Evolutionary conservation across 108 stramenopile species (phyloP), one percentile per base, ranked within the genome.

Genomic region (Skeletonema costatum): DNA sequence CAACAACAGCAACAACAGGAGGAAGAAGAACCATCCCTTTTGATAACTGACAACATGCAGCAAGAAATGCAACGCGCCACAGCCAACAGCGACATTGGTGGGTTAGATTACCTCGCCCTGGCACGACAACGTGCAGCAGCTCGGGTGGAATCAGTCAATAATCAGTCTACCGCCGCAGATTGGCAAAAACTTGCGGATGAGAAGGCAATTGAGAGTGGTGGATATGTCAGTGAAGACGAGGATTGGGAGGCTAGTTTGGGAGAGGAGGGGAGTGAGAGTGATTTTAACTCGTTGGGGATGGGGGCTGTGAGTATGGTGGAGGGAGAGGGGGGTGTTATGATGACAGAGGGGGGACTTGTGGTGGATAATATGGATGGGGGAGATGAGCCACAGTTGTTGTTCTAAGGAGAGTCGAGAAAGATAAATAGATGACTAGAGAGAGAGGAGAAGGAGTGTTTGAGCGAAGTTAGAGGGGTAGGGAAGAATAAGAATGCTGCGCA

Each of bases 221-320:
- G 48, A 17, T 50, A 76, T 42, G 41, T 39, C 1, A 59, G 60
- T 12, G 69, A 50, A 35, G 78, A 73, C n/a, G 74, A 74, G 29
- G 78, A 41, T 17, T 79, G 78, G 78, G 78, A 73, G 48, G 53
- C 65, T 21, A 79, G 78, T 68, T 68, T 79, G 67, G 44, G 61
- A 39, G 78, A 79, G 29, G 69, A 25, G 59, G 78, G 66, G 42
- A 68, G 42, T 31, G 42, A 41, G 60, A 56, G 21, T 9, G 78
- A 73, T 39, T 58, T 53, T 19, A 67, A 32, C n/a, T 41, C 64
- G 12, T 70, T 79, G 78, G 78, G 71, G 7, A 68, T 73, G 71
- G 21, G 65, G 1, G 68, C 32, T n/a, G 21, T 56, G 53, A 31
- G 16, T 31, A 51, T 69, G 68, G 31, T 14, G 14, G 51, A 69